Evolutionary conservation across 2,329 filamentous ascomycete genomes (phyloP), one percentile per base, ranked within the genome.

Genomic region (Botrytis cinerea): DNA sequence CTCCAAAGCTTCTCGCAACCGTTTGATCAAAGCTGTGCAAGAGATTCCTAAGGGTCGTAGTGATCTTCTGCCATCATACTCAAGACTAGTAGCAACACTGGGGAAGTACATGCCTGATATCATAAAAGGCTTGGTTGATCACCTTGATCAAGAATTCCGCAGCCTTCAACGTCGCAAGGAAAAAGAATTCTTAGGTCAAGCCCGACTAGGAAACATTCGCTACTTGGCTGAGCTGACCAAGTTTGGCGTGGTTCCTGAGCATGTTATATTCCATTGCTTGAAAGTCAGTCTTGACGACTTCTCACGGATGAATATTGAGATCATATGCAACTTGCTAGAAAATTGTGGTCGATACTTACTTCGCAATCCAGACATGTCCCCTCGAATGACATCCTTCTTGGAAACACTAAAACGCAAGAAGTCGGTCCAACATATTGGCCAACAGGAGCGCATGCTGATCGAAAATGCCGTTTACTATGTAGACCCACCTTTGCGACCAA

Each of bases 391-490:
- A 1, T 95, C 93, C 0, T 99, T 99, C 81, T 84, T 99, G 38
- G 96, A 99, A 82, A 99, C 95, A 0, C 85, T 99, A 22, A 93
- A 97, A 81, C 92, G 96, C 73, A 99, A 99, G 85, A 99, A 99
- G 84, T 90, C 93, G 12, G 95, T 96, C 12, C 94, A 98, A 81
- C 95, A 98, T 80, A 91, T 99, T 73, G 95, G 95, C 22, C 94
- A 97, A 79, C 94, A 97, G 78, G 96, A 99, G 83, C 92, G 95
- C 57, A 98, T 99, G 95, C 89, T 98, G 45, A 96, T 99, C 73
- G 96, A 99, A 82, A 99, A 99, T 81, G 96, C 96, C 5, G 90
- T 98, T 73, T 99, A 99, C 83, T 98, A 98, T 78, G 96, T 99
- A 73, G 96, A 98, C 79, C 96, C 96, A 22, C 97, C 96, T 0